These are phyloP conservation scores for Nitzschia sp. DNA, from an alignment of 108 stramenopile species.

Conservation along the genomic window DNA sequence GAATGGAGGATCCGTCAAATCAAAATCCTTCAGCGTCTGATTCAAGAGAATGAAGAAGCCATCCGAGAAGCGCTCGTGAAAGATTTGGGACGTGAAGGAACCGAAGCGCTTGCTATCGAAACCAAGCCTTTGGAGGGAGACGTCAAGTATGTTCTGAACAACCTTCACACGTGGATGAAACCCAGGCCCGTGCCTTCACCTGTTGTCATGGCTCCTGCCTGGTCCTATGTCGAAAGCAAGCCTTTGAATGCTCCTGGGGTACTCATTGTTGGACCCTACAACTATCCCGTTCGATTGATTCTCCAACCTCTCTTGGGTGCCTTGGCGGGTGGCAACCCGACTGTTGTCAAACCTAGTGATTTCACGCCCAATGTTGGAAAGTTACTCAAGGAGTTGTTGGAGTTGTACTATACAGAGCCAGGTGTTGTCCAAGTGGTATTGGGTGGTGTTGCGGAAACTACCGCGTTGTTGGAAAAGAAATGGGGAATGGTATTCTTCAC, in stretches of 20 bases:
- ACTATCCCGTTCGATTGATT: constrained; percentile 71
- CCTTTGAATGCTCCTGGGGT: constrained; percentile 44
- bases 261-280: constrained; percentile 80
- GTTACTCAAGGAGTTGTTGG: constrained; percentile 46
- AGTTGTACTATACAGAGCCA: constrained; percentile 63
- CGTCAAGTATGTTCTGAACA: constrained; percentile 21
- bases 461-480: constrained; percentile 50
- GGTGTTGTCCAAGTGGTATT: constrained; percentile 56
- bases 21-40: constrained; percentile 12
- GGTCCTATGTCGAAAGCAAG: constrained; percentile 20
- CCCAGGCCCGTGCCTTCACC: constrained; percentile 36
- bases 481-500: constrained; percentile 89
- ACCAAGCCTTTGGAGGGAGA: constrained; percentile 27
- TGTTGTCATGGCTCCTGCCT: constrained; percentile 16
- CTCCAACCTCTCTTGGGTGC: constrained; percentile 63
- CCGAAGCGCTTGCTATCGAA: constrained; percentile 37
- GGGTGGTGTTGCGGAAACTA: constrained; percentile 68
- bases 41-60: constrained; percentile 29
- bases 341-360: constrained; percentile 81
- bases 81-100: constrained; percentile 43
- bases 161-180: constrained; percentile 40
- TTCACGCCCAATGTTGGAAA: constrained; percentile 36
- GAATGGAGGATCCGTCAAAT: constrained; percentile 50
- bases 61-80: constrained; percentile 26
- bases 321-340: constrained; percentile 84